These are phyloP conservation scores for Geotrichum histeridarum DNA, from an alignment of 1,139 yeast species.

Conservation along the genomic window DNA sequence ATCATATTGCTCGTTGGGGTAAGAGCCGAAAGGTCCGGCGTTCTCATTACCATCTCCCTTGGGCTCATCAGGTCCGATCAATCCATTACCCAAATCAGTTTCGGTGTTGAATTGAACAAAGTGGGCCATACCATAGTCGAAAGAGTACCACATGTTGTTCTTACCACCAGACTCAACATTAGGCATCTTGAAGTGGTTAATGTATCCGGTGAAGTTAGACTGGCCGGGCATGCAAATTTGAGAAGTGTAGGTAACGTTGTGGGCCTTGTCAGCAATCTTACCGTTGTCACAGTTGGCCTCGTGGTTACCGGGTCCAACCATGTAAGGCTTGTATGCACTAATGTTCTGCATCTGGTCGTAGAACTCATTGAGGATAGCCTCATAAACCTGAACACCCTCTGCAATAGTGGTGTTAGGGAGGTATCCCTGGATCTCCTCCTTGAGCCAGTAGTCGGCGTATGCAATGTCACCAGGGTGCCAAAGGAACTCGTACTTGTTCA, in stretches of 20 bases:
- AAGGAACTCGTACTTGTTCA: conserved; percentile 27
- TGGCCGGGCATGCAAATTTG: conserved; percentile 27
- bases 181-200: conserved; percentile 31
- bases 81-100: conserved; percentile 31
- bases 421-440: conserved; percentile 26
- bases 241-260: conserved; percentile 20
- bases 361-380: conserved; percentile 26
- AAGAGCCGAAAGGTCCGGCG: conserved; percentile 29
- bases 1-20: conserved; percentile 32
- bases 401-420: conserved; percentile 20
- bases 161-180: conserved; percentile 26
- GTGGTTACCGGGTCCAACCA: conserved; percentile 35
- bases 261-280: conserved; percentile 21
- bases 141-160: conserved; percentile 34
- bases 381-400: conserved; percentile 25
- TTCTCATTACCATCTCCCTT: conserved; percentile 24
- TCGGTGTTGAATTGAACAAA: conserved; percentile 34
- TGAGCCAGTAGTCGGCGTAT: conserved; percentile 33
- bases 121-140: conserved; percentile 34
- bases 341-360: conserved; percentile 29
- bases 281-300: conserved; percentile 33
- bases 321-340: conserved; percentile 27
- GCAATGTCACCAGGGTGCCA: conserved; percentile 35
- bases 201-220: conserved; percentile 29
- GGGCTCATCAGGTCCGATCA: conserved; percentile 29